Evolutionary conservation across 139 green algal genomes (phyloP), one percentile per base, ranked within the genome.

Genomic region (Zygnema circumcarinatum): DNA sequence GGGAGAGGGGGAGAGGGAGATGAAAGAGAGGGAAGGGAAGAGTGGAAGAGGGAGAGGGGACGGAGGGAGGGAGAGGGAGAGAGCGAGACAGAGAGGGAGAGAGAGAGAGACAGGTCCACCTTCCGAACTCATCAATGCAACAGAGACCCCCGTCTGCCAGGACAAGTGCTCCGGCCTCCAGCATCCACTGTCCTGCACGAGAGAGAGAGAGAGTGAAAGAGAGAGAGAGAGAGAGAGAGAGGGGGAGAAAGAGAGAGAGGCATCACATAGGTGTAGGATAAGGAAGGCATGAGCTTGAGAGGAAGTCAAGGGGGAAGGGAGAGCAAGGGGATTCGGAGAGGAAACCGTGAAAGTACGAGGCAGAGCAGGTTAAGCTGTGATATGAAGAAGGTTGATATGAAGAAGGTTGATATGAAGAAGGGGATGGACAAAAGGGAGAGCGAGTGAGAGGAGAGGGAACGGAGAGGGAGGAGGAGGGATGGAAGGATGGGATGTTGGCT

Each of bases 81-180:
- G 74, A 16, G 33, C 3, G 32, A 29, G 1, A 25, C n/a, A n/a
- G 33, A 69, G 33, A 0, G 2, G 47, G 31, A 2, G 16, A 62
- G 16, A 16, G 16, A 62, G 47, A 62, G 16, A 78, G 69, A 78
- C 7, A 52, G 32, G 54, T 41, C 40, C 31, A 83, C 93, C 98
- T 98, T 74, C 81, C 41, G 40, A 91, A 91, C 84, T 91, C 87
- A 67, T 91, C 87, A 78, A 91, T 91, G 80, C 80, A 89, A 62
- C 87, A 91, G 25, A 91, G 40, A 7, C 87, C 87, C 0, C 96
- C 96, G 83, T 98, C 95, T 2, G 95, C 96, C 78, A 98, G 91
- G 75, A 91, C 87, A 21, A 91, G 87, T 21, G 95, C 94, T 0
- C 96, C 96, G 1, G 96, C 95, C 83, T 98, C 95, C 72, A 98